Evolutionary conservation across 495 filamentous ascomycete species (phyloP), one percentile per base, ranked within the genome.

Genomic region (Penicillium silybi): DNA sequence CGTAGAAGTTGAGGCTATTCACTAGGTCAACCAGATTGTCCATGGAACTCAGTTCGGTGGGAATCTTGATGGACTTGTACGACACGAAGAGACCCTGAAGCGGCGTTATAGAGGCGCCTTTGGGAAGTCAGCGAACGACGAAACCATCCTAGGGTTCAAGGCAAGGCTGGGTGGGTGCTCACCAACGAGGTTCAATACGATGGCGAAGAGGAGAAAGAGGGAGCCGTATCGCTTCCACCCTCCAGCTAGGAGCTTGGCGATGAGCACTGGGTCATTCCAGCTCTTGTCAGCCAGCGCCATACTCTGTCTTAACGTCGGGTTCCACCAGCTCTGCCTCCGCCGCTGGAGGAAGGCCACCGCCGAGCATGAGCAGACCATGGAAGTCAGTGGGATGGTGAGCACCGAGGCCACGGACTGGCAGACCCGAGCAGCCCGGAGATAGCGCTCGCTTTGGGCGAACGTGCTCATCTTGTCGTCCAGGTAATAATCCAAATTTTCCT

Each of bases 371-470:
- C 63, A 67, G 18, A 68, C 54, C 2, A 59, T 51, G 3, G 66
- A 64, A 0, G 63, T 61, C 46, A 67, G 42, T 3, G 68, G 68
- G 18, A 71, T 56, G 4, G 53, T 58, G n/a, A 67, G 22, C 1
- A 64, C 54, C 11, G 35, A 41, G 0, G 55, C 44, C 29, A 69
- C 57, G 0, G 59, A 50, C 17, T 61, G 59, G 11, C 63, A 29
- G 2, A 62, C 58, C 29, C 44, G 62, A 2, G 58, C 61, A 9
- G 65, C 59, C 23, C 54, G 37, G 29, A 59, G 57, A 59, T 59
- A 68, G 15, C 48, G 22, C 41, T 66, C 63, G 29, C 53, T 68
- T 11, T 16, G 22, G 1, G 9, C 19, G 26, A 26, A 26, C 4
- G 4, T 26, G 25, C 25, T 8, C n/a, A n/a, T 26, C 8, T 26